Evolutionary conservation across 2,329 filamentous ascomycete species (phyloP).

Genomic region (Dryadomyces quercus-mongolicae): DNA sequence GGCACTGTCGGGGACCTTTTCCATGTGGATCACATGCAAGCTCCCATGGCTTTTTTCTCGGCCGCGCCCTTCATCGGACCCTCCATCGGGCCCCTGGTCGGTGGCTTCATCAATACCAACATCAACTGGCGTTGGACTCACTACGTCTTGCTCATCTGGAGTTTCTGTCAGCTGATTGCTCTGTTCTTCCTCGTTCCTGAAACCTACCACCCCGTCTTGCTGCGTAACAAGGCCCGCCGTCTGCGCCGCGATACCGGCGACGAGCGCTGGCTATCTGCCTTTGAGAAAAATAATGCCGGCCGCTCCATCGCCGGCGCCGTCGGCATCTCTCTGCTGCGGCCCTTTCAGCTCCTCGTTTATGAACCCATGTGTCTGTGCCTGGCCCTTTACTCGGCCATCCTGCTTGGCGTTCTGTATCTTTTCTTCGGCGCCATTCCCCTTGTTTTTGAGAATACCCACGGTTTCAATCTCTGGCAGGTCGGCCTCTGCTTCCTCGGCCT

Average conservation of each 20-base stretch:
- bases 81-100: slow-evolving; percentile 47
- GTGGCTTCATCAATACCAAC: slow-evolving; percentile 73
- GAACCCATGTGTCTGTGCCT: slow-evolving; percentile 81
- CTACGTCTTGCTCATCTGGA: slow-evolving; percentile 77
- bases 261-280: slow-evolving; percentile 60
- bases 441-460: slow-evolving; percentile 63
- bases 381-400: slow-evolving; percentile 69
- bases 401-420: slow-evolving; percentile 80
- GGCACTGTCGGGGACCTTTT: slow-evolving; percentile 81
- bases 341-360: slow-evolving; percentile 65
- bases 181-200: slow-evolving; percentile 71
- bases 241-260: slow-evolving; percentile 69
- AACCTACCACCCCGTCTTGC: slow-evolving; percentile 68
- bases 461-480: slow-evolving; percentile 65
- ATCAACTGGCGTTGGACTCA: slow-evolving; percentile 71
- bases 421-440: slow-evolving; percentile 84
- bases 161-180: slow-evolving; percentile 46
- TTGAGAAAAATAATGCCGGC: slow-evolving; percentile 49
- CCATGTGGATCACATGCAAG: slow-evolving; percentile 51
- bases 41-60: slow-evolving; percentile 75
- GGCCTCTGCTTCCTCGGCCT: slow-evolving; percentile 70
- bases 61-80: slow-evolving; percentile 53
- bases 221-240: slow-evolving; percentile 58
- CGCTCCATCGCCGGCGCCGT: slow-evolving; percentile 53
- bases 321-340: slow-evolving; percentile 47